Percentiles rank a stretch among this genome's conserved stretches.
These are phyloP conservation scores for cucumber (Cucumis sativus) DNA, from an alignment of 306 rosid species.

Conservation along the genomic window DNA sequence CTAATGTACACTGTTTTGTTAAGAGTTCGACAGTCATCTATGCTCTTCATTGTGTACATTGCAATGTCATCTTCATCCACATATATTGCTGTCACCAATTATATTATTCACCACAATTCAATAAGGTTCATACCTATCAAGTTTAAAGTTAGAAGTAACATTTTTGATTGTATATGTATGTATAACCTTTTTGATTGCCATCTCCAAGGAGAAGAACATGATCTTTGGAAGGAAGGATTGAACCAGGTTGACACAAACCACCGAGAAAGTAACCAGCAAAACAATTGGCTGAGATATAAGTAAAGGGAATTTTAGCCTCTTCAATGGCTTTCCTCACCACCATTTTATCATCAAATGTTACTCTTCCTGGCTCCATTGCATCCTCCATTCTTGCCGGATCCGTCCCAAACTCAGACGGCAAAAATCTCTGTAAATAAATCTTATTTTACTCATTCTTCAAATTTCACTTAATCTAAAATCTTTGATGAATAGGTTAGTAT, in stretches of 20 bases:
- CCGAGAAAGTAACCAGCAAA: constrained; percentile 77
- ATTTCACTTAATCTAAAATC: too few relatives aligned
- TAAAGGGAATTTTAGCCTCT: constrained; percentile 58
- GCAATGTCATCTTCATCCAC: constrained; percentile 83
- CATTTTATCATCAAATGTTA: constrained; percentile 72
- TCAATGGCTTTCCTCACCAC: constrained; percentile 54
- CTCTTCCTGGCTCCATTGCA: constrained; percentile 66
- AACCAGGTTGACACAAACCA: constrained; percentile 55
- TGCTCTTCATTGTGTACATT: constrained; percentile 39
- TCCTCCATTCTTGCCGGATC: constrained; percentile 58
- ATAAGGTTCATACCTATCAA: too few relatives aligned
- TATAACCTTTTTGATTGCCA: constrained; percentile 50
- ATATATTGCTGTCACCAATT: constrained; percentile 20
- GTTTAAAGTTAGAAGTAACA: too few relatives aligned
- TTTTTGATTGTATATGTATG: too few relatives aligned
- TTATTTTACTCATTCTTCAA: too few relatives aligned
- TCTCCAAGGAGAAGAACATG: constrained; percentile 51
- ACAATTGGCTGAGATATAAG: constrained; percentile 52
- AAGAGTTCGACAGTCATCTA: constrained; percentile 42
- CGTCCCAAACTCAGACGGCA: constrained; percentile 68
- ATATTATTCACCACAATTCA: neutral
- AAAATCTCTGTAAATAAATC: constrained; percentile 33
- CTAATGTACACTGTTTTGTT: constrained; percentile 55
- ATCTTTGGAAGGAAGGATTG: constrained; percentile 33
- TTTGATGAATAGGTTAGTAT: neutral